Conservation (phyloP, 371 early-diverging fungal genomes). For the Mortierella sp. region DNA sequence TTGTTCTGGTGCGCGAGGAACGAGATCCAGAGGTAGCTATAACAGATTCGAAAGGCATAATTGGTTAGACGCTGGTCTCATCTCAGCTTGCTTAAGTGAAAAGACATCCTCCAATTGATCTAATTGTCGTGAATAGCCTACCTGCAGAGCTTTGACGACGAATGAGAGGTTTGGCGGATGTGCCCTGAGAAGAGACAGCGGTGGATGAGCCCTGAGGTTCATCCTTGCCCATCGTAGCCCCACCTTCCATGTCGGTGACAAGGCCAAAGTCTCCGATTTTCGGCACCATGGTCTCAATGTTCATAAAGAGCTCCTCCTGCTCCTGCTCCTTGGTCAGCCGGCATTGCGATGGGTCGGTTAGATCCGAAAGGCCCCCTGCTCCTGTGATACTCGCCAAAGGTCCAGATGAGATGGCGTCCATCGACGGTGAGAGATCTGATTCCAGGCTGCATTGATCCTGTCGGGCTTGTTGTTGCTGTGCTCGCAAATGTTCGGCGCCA, state of each 20-base stretch:
- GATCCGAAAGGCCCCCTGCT: neutral
- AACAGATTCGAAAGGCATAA: neutral
- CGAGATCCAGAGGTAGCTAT: constrained; percentile 45
- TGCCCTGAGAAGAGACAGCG: neutral
- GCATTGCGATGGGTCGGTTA: neutral
- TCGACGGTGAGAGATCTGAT: neutral
- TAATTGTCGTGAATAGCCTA: neutral
- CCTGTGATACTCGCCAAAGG: neutral
- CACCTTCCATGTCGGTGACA: constrained; percentile 70
- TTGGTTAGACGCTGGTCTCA: neutral
- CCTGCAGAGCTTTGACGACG: constrained; percentile 36
- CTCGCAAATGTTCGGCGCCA: constrained; percentile 20
- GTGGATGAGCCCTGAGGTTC: neutral
- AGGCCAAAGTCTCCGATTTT: constrained; percentile 94
- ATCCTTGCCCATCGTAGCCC: constrained; percentile 22
- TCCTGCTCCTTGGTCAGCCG: constrained; percentile 50
- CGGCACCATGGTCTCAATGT: constrained; percentile 68
- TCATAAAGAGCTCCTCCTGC: constrained; percentile 57
- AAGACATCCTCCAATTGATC: neutral
- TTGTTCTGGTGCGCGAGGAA: constrained; percentile 52
- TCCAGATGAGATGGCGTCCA: neutral
- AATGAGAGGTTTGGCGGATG: constrained; percentile 10
- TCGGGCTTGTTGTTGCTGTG: constrained; percentile 16
- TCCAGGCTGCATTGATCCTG: constrained; percentile 6
- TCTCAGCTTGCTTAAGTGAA: neutral